These are phyloP conservation scores for Saitoella complicata DNA, from an alignment of 805 yeast species.

Conservation along the genomic window DNA sequence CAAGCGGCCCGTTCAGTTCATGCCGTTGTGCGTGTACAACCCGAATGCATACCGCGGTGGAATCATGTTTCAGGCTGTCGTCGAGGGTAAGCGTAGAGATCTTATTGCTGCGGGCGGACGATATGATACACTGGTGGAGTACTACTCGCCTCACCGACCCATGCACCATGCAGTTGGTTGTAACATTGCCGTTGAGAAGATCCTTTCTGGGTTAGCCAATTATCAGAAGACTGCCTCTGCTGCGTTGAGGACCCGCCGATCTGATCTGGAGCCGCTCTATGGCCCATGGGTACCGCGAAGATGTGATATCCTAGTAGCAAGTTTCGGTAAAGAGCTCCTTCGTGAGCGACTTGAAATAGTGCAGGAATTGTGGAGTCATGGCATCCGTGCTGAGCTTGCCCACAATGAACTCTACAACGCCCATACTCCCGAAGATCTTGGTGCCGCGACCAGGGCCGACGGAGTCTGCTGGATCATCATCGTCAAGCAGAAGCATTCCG, in stretches of 20 bases:
- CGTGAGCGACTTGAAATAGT: conserved; percentile 48
- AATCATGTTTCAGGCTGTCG: conserved; percentile 74
- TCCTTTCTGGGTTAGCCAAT: conserved; percentile 7
- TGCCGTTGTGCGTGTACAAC: conserved; percentile 76
- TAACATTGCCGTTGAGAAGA: conserved; percentile 14
- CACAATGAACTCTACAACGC: conserved; percentile 12
- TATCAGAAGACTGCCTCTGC: conserved; percentile 20
- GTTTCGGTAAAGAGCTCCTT: conserved; percentile 42
- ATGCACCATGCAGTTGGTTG: conserved; percentile 17
- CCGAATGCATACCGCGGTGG: conserved; percentile 64
- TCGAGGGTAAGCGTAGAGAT: conserved; percentile 36
- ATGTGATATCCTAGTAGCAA: conserved; percentile 69
- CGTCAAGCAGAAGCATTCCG: conserved; percentile 33
- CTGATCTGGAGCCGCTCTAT: conserved; percentile 17
- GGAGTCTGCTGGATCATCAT: conserved; percentile 65
- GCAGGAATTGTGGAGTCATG: conserved; percentile 53
- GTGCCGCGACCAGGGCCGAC: conserved; percentile 44
- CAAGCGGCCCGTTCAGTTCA: conserved; percentile 38
- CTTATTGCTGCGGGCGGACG: conserved; percentile 88
- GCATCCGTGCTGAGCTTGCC: conserved; percentile 58
- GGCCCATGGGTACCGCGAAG: conserved; percentile 36
- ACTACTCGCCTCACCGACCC: conserved; percentile 24
- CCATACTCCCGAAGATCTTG: conserved; percentile 42
- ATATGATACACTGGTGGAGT: conserved; percentile 56
- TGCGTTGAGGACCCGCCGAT: conserved; percentile 20